Percentiles rank a stretch among this genome's conserved stretches.
Conservation (phyloP, 768 basidiomycete species). For the Tubosaeta sp. region DNA sequence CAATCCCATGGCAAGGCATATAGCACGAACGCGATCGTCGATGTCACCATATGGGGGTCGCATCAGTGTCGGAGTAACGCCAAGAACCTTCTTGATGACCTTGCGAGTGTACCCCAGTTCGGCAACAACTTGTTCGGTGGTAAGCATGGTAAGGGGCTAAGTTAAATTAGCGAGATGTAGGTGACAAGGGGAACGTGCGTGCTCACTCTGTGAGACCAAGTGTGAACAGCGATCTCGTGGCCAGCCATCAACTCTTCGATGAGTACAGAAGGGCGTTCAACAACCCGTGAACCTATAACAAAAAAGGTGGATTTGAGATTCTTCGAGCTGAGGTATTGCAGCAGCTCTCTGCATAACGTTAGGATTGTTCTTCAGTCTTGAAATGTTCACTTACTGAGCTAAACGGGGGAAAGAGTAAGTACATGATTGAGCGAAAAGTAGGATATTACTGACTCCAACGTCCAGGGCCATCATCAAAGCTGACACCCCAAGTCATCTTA, state of each 20-base stretch:
- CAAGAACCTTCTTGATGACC: slow-evolving; percentile 71
- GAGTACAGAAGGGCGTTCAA: slow-evolving; percentile 72
- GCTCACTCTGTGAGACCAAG: slow-evolving; percentile 80
- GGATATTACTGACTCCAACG: slow-evolving; percentile 61
- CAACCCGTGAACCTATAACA: slow-evolving; percentile 79
- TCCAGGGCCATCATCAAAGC: slow-evolving; percentile 86
- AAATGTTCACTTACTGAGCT: slow-evolving; percentile 45
- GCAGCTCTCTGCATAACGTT: slow-evolving; percentile 46
- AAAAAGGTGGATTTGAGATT: slow-evolving; percentile 84
- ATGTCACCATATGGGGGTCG: slow-evolving; percentile 83
- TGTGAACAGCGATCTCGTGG: slow-evolving; percentile 81
- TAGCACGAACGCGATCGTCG: slow-evolving; percentile 91
- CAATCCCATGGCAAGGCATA: slow-evolving; percentile 87
- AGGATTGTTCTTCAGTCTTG: not conserved
- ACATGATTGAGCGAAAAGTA: not conserved
- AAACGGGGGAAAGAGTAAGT: slow-evolving; percentile 7
- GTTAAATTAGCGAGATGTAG: slow-evolving; percentile 12
- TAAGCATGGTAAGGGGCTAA: slow-evolving; percentile 62
- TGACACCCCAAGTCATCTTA: slow-evolving; percentile 74
- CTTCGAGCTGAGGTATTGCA: slow-evolving; percentile 65
- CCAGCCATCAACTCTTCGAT: slow-evolving; percentile 77
- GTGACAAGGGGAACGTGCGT: not conserved
- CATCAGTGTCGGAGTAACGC: slow-evolving; percentile 75
- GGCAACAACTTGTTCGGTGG: slow-evolving; percentile 83
- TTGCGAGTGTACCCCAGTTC: slow-evolving; percentile 92